phyloP scores from a whole-genome alignment of 306 rosid genomes.

The Cucumis sativus region DNA sequence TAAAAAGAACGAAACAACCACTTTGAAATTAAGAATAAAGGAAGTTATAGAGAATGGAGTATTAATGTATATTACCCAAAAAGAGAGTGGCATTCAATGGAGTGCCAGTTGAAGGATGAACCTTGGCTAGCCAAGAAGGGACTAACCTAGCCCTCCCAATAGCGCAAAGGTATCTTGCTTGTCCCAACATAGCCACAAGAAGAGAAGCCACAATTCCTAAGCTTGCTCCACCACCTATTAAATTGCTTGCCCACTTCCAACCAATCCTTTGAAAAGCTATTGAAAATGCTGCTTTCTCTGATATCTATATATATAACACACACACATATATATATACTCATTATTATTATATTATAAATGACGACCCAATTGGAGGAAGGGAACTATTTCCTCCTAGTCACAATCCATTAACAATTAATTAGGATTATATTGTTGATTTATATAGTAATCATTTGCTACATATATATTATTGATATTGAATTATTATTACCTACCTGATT shows the following conservation, averaged over 20 bases:
- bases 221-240: conserved; percentile 83
- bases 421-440: neutral
- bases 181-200: conserved; percentile 86
- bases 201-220: conserved; percentile 73
- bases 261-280: conserved; percentile 48
- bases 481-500: conserved; percentile 27
- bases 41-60: too few species aligned
- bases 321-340: neutral
- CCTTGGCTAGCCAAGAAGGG: conserved; percentile 84
- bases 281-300: conserved; percentile 55
- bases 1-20: too few species aligned
- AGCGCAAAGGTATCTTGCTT: conserved; percentile 91
- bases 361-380: neutral
- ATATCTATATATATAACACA: conserved; percentile 35
- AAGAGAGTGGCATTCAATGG: conserved; percentile 80
- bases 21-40: too few species aligned
- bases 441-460: too few species aligned
- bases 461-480: too few species aligned
- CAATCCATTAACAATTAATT: neutral
- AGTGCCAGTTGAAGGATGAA: conserved; percentile 82
- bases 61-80: conserved; percentile 25
- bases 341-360: neutral
- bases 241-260: conserved; percentile 81
- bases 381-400: neutral
- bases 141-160: conserved; percentile 80